A percentile compares a stretch with the other conserved stretches of the same genome.
Conservation (phyloP, 495 filamentous ascomycete genomes). For the Pseudoneurospora amorphoporcata region DNA sequence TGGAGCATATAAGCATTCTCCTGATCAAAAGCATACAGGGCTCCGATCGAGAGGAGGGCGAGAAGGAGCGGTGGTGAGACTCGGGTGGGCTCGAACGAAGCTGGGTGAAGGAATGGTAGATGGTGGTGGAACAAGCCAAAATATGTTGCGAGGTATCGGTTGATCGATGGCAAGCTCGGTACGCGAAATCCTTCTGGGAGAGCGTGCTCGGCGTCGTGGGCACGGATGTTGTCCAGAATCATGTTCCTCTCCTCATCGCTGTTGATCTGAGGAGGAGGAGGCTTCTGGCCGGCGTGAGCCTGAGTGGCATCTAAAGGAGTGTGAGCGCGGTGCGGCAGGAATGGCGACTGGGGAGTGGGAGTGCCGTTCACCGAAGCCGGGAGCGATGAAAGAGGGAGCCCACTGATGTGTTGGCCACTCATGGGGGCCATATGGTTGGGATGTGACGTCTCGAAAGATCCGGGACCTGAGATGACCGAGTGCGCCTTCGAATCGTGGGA, state of each 20-base stretch:
- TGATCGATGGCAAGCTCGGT: constrained; percentile 64
- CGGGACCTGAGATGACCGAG: constrained; percentile 52
- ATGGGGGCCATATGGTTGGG: constrained; percentile 53
- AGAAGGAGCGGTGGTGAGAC: constrained; percentile 74
- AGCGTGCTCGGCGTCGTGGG: constrained; percentile 66
- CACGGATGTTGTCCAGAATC: constrained; percentile 76
- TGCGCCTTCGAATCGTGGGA: constrained; percentile 57
- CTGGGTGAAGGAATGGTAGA: constrained; percentile 89
- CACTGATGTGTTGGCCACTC: constrained; percentile 54
- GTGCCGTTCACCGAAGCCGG: constrained; percentile 63
- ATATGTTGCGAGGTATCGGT: constrained; percentile 88
- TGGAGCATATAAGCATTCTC: constrained; percentile 94
- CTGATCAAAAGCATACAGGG: constrained; percentile 92
- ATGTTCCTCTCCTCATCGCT: constrained; percentile 72
- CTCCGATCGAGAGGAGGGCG: constrained; percentile 89
- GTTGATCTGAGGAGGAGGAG: constrained; percentile 54
- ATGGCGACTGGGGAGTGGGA: constrained; percentile 69
- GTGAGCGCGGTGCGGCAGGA: constrained; percentile 46
- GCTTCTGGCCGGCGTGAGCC: constrained; percentile 53
- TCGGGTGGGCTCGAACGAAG: constrained; percentile 73
- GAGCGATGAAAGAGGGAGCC: constrained; percentile 52
- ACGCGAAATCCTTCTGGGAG: constrained; percentile 84
- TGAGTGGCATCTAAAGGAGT: constrained; percentile 46
- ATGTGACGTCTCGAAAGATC: constrained; percentile 58
- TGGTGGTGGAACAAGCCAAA: constrained; percentile 97